phyloP scores from a whole-genome alignment of 352 stramenopile genomes.

The Phytopythium ostracodes region DNA sequence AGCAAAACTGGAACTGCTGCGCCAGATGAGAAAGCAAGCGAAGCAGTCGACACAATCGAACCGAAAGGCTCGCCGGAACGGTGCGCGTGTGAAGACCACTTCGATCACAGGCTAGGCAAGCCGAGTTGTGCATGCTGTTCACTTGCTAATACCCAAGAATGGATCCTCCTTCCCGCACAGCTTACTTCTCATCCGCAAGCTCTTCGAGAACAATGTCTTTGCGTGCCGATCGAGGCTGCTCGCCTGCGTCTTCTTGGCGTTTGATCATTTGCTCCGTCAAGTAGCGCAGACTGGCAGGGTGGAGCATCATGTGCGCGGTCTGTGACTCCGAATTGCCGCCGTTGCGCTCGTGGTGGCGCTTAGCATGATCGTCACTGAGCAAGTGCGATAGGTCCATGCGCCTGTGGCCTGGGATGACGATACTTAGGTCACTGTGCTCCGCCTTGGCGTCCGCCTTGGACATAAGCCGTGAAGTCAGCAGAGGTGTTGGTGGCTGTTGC shows the following conservation, averaged over 20 bases:
- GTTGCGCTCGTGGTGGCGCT: constrained; percentile 33
- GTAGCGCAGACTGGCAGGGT: constrained; percentile 49
- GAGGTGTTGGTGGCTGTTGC: neutral
- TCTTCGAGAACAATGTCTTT: constrained; percentile 41
- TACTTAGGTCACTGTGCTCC: constrained; percentile 15
- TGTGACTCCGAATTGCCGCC: constrained; percentile 15
- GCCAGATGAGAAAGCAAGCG: constrained; percentile 29
- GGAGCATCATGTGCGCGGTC: constrained; percentile 39
- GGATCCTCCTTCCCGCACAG: no score
- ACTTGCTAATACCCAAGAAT: no score
- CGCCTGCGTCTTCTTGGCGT: constrained; percentile 21
- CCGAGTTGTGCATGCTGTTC: no score
- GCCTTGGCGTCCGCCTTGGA: constrained; percentile 27
- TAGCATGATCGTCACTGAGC: constrained; percentile 44
- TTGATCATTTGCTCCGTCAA: constrained; percentile 50
- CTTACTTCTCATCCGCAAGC: constrained; percentile 33
- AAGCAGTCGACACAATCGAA: constrained; percentile 4
- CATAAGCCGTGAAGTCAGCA: neutral
- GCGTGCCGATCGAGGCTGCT: constrained; percentile 11
- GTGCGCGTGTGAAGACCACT: neutral
- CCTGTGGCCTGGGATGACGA: constrained; percentile 40
- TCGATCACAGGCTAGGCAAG: neutral
- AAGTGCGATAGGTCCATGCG: constrained; percentile 46
- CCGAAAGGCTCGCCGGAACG: neutral
- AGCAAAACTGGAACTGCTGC: constrained; percentile 41